phyloP scores from a whole-genome alignment of 176 grass and related monocot species.

The Pontederia paniculata region DNA sequence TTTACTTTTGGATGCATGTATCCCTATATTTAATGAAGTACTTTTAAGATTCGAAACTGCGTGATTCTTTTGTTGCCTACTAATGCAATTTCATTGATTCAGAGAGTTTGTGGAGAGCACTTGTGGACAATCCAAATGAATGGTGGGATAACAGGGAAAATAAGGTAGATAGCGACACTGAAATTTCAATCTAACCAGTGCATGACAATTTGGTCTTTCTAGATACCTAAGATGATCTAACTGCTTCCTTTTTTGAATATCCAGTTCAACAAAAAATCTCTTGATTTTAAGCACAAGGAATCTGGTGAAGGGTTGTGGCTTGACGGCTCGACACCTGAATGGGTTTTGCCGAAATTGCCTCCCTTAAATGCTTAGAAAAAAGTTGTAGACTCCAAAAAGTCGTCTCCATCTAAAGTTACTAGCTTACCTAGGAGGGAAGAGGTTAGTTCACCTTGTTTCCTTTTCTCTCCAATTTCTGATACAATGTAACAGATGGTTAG shows the following conservation, averaged over 20 bases:
- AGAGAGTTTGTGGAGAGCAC: slow-evolving; percentile 49
- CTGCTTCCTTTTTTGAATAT: not conserved
- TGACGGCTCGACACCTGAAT: slow-evolving; percentile 28
- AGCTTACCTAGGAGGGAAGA: slow-evolving; percentile 22
- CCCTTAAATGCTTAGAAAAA: slow-evolving; percentile 16
- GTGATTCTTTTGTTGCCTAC: not conserved
- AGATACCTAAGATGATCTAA: not conserved
- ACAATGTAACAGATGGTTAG: too few species aligned
- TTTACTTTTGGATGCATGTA: not conserved
- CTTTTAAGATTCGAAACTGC: not conserved
- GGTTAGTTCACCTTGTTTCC: too few species aligned
- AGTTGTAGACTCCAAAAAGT: too few species aligned
- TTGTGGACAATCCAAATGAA: slow-evolving; percentile 45
- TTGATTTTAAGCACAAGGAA: slow-evolving; percentile 71
- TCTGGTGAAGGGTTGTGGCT: slow-evolving; percentile 54
- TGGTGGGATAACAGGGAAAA: slow-evolving; percentile 79
- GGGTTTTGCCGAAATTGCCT: slow-evolving; percentile 35
- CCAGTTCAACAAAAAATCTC: slow-evolving; percentile 29
- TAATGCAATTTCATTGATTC: slow-evolving; percentile 6
- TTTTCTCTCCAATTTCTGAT: too few species aligned
- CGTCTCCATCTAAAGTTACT: slow-evolving; percentile 19
- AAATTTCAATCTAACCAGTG: not conserved
- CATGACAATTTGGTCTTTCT: not conserved
- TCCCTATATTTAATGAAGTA: too few species aligned
- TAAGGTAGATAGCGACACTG: slow-evolving; percentile 22